Evolutionary conservation across 2,329 filamentous ascomycete species (phyloP), one percentile per base, ranked within the genome.

Genomic region (Botrytis elliptica): DNA sequence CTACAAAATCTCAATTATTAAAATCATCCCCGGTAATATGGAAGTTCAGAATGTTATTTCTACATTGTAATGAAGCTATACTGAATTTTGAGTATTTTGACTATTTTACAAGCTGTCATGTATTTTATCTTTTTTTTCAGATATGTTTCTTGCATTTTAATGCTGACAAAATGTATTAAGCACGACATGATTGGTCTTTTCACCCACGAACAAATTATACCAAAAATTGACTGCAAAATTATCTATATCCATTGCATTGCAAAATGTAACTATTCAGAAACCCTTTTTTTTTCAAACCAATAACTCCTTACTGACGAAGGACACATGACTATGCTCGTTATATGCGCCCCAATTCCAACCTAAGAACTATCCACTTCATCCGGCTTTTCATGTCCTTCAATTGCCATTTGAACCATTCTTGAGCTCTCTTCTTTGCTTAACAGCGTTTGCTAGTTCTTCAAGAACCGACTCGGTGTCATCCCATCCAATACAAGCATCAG

Each of bases 401-500:
- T 60, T 46, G 42, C 77, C 72, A 65, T 76, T 77, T 33, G 75
- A 64, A 57, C 72, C 72, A 10, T 78, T 77, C 33, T 71, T 71
- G 4, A 84, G 77, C 74, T 86, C 88, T 82, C 93, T 88, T 79
- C 94, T 88, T 82, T 91, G 88, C 81, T 91, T 90, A 71, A 98
- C 93, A 42, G 94, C 93, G 71, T 90, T 88, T 29, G 95, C 95
- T 63, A 99, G 88, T 69, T 86, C 86, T 77, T 92, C 91, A 18
- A 98, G 89, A 2, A 95, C 92, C 0, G 85, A 84, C 79, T 95
- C 91, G 5, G 96, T 98, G 79, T 97, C 93, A 76, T 95, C 90
- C 95, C 95, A 98, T 83, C 91, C 87, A 82, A 99, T 98, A 84
- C 96, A 99, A 67, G 96, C 95, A 83, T 99, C 96, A 0, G 96